Base-by-base conservation (phyloP, 2,329 filamentous ascomycete genomes). In the Ceratocystis eucalypticola region DNA sequence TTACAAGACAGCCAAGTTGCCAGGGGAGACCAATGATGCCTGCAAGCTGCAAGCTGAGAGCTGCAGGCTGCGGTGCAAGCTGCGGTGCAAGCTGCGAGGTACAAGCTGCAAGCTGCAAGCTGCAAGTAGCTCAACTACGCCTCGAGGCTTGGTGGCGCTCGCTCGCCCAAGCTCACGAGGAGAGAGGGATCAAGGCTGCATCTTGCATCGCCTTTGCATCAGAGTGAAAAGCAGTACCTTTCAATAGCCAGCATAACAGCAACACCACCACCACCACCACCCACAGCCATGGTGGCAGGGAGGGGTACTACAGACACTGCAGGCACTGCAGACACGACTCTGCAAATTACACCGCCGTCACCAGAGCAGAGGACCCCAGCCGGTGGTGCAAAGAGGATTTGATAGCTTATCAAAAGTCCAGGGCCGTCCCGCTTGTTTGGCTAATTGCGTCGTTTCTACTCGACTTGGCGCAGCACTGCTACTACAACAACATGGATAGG, bases 331-430 rank as follows among this genome's bases (percentile, higher is more conserved):
- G 37, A 41, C 37, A 41, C 37, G 37, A 41, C 37, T 44, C 12
- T 65, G 37, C 15, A 65, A 65, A 65, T 61, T 61, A 65, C 53
- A 61, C 33, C 48, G 28, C 33, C 48, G 28, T 22, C 55, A n/a
- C 37, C 37, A 41, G 37, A 41, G 10, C 37, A 41, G 37, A 41
- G 10, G 2, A 41, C 37, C 10, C 37, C 37, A 12, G 37, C 37
- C 20, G 53, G 53, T 61, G 64, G 20, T 30, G 15, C 41, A 46
- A 53, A 30, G 50, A 65, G 64, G 50, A 65, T 65, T 45, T 30
- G 53, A 33, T 63, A 46, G 45, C 44, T 50, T 41, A 62, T 62
- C 22, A 63, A 53, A 53, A 53, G 20, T 25, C 20, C 48, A 53
- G 48, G 48, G 48, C 48, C 48, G 48, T 53, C 20, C 48, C 48